A percentile compares a stretch with the other conserved stretches of the same genome.
Conservation (phyloP, 2,329 filamentous ascomycete genomes). For the Fusarium euwallaceae region DNA sequence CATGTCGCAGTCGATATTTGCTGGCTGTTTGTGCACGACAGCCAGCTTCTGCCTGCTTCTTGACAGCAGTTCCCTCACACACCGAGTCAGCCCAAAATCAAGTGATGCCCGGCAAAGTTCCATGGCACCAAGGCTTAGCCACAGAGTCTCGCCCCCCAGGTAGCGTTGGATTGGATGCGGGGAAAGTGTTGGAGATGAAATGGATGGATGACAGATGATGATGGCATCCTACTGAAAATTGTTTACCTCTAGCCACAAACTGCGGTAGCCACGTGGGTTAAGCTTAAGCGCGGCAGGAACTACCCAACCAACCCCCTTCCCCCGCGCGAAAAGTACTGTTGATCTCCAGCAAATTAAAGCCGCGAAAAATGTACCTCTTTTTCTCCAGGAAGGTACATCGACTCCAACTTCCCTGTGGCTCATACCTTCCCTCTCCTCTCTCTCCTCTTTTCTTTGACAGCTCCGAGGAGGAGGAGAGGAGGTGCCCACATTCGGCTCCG, state of each 20-base stretch:
- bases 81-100: background rate
- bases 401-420: conserved; percentile 21
- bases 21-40: conserved; percentile 2
- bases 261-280: conserved; percentile 20
- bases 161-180: conserved; percentile 23
- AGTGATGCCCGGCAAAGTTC: background rate
- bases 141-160: background rate
- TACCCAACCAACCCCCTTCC: background rate
- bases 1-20: background rate
- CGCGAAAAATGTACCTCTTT: background rate
- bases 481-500: background rate
- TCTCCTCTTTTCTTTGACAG: background rate
- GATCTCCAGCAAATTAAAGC: background rate
- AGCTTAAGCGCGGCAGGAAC: conserved; percentile 6
- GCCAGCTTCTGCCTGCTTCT: background rate
- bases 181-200: conserved; percentile 29
- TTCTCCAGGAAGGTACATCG: conserved; percentile 1
- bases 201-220: conserved; percentile 27
- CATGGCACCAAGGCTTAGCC: background rate
- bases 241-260: conserved; percentile 6
- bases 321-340: background rate
- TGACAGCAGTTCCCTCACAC: background rate
- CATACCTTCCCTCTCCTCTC: background rate
- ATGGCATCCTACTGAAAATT: conserved; percentile 4
- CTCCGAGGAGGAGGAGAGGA: background rate